Percentiles rank a stretch among this genome's conserved stretches.
Conservation (phyloP, 768 basidiomycete genomes). For the Lactarius psammicola region DNA sequence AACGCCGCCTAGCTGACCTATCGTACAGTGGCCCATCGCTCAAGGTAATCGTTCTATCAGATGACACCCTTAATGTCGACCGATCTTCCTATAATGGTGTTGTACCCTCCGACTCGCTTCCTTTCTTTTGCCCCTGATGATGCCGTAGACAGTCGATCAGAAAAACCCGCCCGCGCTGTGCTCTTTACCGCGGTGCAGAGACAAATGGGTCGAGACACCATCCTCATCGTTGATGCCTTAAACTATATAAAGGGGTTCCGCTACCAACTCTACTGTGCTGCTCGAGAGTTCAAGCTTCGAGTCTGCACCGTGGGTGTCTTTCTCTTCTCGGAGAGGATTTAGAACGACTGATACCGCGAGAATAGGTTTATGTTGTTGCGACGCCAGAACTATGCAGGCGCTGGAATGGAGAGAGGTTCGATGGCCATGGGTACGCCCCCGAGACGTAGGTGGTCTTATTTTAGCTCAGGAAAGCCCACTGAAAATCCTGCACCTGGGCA, state of each 20-base stretch:
- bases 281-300: slow-evolving; percentile 80
- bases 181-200: slow-evolving; percentile 84
- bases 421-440: slow-evolving; percentile 52
- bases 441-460: slow-evolving; percentile 57
- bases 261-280: slow-evolving; percentile 97
- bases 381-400: slow-evolving; percentile 71
- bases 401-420: slow-evolving; percentile 63
- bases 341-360: slow-evolving; percentile 23
- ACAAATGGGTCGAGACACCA: slow-evolving; percentile 63
- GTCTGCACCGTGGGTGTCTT: slow-evolving; percentile 74
- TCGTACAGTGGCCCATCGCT: slow-evolving; percentile 53
- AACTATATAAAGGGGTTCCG: slow-evolving; percentile 99
- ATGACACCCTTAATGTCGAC: slow-evolving; percentile 63
- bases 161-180: slow-evolving; percentile 85
- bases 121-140: slow-evolving; percentile 1
- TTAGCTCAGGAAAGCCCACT: background rate
- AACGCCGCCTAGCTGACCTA: slow-evolving; percentile 47
- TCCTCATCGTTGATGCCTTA: slow-evolving; percentile 85
- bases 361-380: slow-evolving; percentile 73
- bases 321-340: background rate
- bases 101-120: slow-evolving; percentile 28
- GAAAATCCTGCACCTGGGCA: slow-evolving; percentile 20
- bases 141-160: slow-evolving; percentile 63
- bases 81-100: slow-evolving; percentile 74
- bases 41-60: slow-evolving; percentile 59